Base-by-base conservation (phyloP, 164 flowering plant genomes). In the Macadamia integrifolia region DNA sequence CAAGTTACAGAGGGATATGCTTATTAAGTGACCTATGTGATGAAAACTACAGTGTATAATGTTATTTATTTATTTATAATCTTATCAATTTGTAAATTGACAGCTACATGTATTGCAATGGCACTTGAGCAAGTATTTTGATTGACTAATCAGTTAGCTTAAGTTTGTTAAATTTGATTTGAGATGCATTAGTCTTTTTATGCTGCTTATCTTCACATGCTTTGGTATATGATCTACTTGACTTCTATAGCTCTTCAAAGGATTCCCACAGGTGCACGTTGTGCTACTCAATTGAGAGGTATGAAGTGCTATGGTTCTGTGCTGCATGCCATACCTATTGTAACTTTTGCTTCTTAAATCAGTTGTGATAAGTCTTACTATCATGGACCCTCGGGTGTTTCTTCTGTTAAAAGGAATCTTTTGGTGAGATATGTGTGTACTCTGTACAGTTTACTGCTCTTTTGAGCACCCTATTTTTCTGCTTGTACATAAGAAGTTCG, bases 241-340 rank as follows among this genome's bases (percentile, higher is more conserved):
- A 67, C 66, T 71, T 67, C 61, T 66, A 66, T 76, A 60, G 68
- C 66, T 63, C 0, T 81, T 42, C 40, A 72, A 58, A 74, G 69
- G 74, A 64, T 71, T 69, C 48, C 53, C n/a, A 68, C 78, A 69
- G 78, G 81, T 74, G 65, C 76, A 69, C 29, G 30, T 61, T 69
- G 63, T 75, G 77, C 72, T 75, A 72, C 80, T 72, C 76, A 46
- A 48, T 67, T 76, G 35, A 67, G 76, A 76, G 84, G 80, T 78
- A 81, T 71, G 77, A 71, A 65, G 52, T 73, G 74, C 72, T 55
- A 55, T 67, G 73, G 61, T 53, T 69, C 58, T 66, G 32, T 60
- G 43, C 68, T 69, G 67, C n/a, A 53, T 17, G 60, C 13, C 32
- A 18, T 29, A 35, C 29, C 58, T 53, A 53, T 17, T 53, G 67